Percentiles rank a stretch among this genome's conserved stretches.
Conservation (phyloP, 202 grass and related monocot species). For the Cymbopogon flexuosus region DNA sequence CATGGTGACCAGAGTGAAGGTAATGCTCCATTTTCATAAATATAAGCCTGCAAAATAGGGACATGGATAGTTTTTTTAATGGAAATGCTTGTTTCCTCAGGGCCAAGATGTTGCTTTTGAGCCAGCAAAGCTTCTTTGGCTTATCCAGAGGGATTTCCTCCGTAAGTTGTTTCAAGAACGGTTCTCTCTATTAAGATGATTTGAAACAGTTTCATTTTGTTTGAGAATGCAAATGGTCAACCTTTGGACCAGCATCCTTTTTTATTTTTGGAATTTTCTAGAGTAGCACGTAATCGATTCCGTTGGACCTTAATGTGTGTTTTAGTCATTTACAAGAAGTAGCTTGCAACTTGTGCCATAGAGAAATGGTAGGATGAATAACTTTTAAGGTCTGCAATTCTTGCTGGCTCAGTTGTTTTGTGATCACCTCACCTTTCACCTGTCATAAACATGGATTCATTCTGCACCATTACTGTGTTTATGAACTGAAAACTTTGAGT, state of each 20-base stretch:
- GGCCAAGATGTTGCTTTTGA: constrained; percentile 94
- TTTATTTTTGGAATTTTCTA: no score
- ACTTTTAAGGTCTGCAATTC: not conserved
- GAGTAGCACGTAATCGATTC: no score
- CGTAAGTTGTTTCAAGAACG: constrained; percentile 62
- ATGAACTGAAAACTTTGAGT: not conserved
- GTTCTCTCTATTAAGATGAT: constrained; percentile 10
- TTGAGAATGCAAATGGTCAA: constrained; percentile 6
- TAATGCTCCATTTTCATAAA: constrained; percentile 41
- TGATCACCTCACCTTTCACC: not conserved
- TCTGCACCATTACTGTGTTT: not conserved
- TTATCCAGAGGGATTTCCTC: constrained; percentile 97
- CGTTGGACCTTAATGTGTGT: not conserved
- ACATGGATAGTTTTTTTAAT: not conserved
- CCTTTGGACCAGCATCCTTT: not conserved
- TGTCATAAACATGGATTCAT: not conserved
- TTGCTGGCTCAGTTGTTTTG: constrained; percentile 15
- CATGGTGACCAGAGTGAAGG: constrained; percentile 75
- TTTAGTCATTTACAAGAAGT: not conserved
- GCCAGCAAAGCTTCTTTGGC: constrained; percentile 96
- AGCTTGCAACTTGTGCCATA: not conserved
- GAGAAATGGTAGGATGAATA: not conserved
- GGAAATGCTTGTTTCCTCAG: constrained; percentile 39
- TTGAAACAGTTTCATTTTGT: constrained; percentile 4
- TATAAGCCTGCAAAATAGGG: constrained; percentile 2